Evolutionary conservation across 2,329 filamentous ascomycete species (phyloP), one percentile per base, ranked within the genome.

Genomic region (Endoconidiophora laricicola): DNA sequence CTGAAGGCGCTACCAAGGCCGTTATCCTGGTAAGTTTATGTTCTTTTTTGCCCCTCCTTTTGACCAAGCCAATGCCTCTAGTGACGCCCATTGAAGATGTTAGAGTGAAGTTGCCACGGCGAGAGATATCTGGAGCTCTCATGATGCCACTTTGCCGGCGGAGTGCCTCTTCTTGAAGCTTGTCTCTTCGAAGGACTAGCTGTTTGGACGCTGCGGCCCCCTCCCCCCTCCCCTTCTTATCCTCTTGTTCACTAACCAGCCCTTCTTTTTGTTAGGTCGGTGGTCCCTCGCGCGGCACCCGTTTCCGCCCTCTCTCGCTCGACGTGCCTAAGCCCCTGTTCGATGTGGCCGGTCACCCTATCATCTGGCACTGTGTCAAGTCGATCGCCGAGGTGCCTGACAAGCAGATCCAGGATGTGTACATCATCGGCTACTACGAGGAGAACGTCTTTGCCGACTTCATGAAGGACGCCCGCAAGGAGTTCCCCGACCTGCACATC

Each of bases 271-370:
- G 18, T 14, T 55, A 95, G 88, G 90, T 96, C 61, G 90, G 90
- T 57, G 90, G 91, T 54, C 88, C 91, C 50, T 95, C 88, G 53
- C 79, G 91, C 73, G 91, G 91, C 64, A 98, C 91, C 55, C 79
- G 91, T 58, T 96, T 96, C 70, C 79, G 91, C 58, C 91, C 91
- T 59, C 75, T 98, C 58, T 94, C 87, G 50, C 83, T 96, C 60
- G 91, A 98, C 69, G 74, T 95, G 51, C 91, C 91, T 59, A 96
- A 96, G 86, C 91, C 91, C 56, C 84, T 98, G 58, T 96, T 98
- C 71, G 90, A 95, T 66, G 87, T 98, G 62, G 91, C 91, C 58
- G 91, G 91, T 59, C 91, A 98, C 68, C 87, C 90, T 59, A 96
- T 98, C 70, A 87, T 96, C 71, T 90, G 88, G 76, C 91, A 98